Evolutionary conservation across 192 early-diverging fungal species (phyloP), one percentile per base, ranked within the genome.

Genomic region (Dispira parvispora): DNA sequence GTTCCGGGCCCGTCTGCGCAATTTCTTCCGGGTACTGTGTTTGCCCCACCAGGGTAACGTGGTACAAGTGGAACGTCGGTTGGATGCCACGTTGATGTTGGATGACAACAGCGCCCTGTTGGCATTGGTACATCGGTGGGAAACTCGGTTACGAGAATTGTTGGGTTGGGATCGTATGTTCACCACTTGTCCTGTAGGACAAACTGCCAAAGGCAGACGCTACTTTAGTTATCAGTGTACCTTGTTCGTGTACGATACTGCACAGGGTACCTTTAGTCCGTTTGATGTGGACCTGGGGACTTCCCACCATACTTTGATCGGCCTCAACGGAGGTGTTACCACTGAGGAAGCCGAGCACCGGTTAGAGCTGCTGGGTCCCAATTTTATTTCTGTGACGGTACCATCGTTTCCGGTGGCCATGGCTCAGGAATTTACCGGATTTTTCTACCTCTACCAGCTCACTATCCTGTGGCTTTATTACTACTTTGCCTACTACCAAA

Each of bases 221-320:
- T 86, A 77, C 67, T 81, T 86, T 64, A 76, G 73, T 45, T 81
- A 76, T 49, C 78, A 86, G 65, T 86, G 80, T 62, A 76, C 81
- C 28, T 75, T 83, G 20, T 86, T 78, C 68, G 78, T 86, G 13
- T 84, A 74, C 63, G 70, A 82, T 65, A 71, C 73, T 10, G 64
- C 66, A 38, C 57, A 64, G 16, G 63, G 68, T 42, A 53, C 49
- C 13, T 86, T 83, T 69, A 68, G 67, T 26, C 81, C 79, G 25
- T 76, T 70, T 64, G 55, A 64, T 13, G 77, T 75, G 52, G 45
- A 76, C 16, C 62, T 85, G 43, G 82, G 81, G 14, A 64, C 68
- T 12, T 75, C 71, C 20, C 69, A 77, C 46, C 54, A 67, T 23
- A 63, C 63, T 32, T 44, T 75, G 52, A 67, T 65, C 25, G 47